These are phyloP conservation scores for Astrocystis sublimbata DNA, from an alignment of 495 filamentous ascomycete genomes.

Conservation along the genomic window DNA sequence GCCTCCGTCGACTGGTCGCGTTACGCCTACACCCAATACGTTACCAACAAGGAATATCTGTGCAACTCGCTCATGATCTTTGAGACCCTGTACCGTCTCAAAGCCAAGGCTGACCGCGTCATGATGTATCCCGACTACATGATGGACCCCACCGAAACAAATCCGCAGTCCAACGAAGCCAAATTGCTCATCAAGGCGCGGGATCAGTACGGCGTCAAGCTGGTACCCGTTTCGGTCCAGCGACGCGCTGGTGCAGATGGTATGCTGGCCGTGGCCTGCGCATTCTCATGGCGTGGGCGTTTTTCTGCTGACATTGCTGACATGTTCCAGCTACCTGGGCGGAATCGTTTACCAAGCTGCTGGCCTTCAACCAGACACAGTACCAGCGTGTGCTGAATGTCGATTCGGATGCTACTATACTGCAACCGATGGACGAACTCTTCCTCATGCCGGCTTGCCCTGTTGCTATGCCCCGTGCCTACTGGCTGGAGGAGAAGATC, in stretches of 20 bases:
- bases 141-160: slow-evolving; percentile 40
- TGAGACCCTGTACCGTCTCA: slow-evolving; percentile 59
- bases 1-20: slow-evolving; percentile 55
- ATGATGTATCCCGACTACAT: slow-evolving; percentile 65
- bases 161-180: slow-evolving; percentile 48
- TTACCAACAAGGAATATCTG: slow-evolving; percentile 65
- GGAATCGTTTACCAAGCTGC: slow-evolving; percentile 66
- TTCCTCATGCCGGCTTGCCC: slow-evolving; percentile 65
- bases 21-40: slow-evolving; percentile 73
- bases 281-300: neutral
- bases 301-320: too few relatives aligned
- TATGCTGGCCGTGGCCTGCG: slow-evolving; percentile 22
- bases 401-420: slow-evolving; percentile 66
- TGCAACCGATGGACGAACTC: slow-evolving; percentile 69
- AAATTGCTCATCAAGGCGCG: slow-evolving; percentile 61
- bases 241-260: slow-evolving; percentile 45
- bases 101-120: slow-evolving; percentile 63
- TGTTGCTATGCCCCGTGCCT: slow-evolving; percentile 68
- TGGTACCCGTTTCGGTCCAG: slow-evolving; percentile 62
- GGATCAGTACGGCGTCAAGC: slow-evolving; percentile 60
- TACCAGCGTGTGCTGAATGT: slow-evolving; percentile 68
- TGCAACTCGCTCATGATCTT: slow-evolving; percentile 80
- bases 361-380: slow-evolving; percentile 68
- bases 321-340: slow-evolving; percentile 54
- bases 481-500: slow-evolving; percentile 61